phyloP scores from a whole-genome alignment of 345 rosid species.

The Cardamine occulta region DNA sequence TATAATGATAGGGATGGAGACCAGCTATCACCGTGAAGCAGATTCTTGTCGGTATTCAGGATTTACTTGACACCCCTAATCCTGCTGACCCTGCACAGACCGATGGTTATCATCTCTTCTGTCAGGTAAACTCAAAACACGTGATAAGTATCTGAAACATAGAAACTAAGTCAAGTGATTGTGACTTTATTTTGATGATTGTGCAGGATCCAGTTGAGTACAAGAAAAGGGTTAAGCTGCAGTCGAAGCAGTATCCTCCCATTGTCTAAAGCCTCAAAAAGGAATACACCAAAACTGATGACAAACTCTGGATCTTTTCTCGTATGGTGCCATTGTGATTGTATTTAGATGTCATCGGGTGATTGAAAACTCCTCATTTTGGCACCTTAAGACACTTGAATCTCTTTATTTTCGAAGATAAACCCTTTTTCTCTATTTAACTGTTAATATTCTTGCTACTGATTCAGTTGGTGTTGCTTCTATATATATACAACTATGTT shows the following conservation, averaged over 20 bases:
- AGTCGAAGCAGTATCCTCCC: conserved; percentile 90
- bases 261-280: conserved; percentile 45
- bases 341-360: conserved; percentile 37
- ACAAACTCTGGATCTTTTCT: conserved; percentile 36
- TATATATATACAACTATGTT: conserved; percentile 8
- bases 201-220: conserved; percentile 79
- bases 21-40: conserved; percentile 93
- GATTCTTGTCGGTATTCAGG: conserved; percentile 90
- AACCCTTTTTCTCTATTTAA: conserved; percentile 13
- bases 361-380: conserved; percentile 38
- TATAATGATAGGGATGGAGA: conserved; percentile 74
- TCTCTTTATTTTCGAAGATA: conserved; percentile 31
- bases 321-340: conserved; percentile 31
- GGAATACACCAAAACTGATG: conserved; percentile 40
- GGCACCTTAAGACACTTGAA: conserved; percentile 34
- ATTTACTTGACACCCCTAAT: conserved; percentile 85
- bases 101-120: conserved; percentile 87
- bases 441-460: conserved; percentile 40
- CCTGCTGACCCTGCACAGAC: conserved; percentile 92
- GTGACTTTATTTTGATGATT: conserved; percentile 10
- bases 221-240: conserved; percentile 84
- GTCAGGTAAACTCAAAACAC: conserved; percentile 56
- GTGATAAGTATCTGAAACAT: conserved; percentile 8
- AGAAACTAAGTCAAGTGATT: conserved; percentile 13
- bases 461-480: conserved; percentile 42